phyloP scores from a whole-genome alignment of 2,329 filamentous ascomycete species.

The Fusarium sp. region DNA sequence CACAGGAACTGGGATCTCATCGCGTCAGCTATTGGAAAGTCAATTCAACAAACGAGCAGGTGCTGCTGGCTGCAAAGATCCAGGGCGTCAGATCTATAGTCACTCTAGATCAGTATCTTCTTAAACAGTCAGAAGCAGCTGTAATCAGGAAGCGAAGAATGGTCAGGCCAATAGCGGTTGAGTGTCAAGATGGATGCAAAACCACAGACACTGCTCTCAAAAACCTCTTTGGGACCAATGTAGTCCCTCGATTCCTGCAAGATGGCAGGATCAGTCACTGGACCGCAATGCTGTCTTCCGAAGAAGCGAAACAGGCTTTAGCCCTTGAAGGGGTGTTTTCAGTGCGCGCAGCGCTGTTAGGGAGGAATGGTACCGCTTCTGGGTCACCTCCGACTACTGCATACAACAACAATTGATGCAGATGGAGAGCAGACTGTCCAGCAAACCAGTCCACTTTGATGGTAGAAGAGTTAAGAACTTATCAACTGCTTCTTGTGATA shows the following conservation, averaged over 20 bases:
- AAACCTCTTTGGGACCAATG: not conserved
- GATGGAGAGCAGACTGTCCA: not conserved
- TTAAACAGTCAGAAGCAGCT: not conserved
- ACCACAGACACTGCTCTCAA: not conserved
- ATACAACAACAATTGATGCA: not conserved
- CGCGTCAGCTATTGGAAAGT: not conserved
- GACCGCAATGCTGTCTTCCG: not conserved
- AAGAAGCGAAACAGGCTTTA: not conserved
- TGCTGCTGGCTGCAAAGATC: not conserved
- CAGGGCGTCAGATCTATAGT: not conserved
- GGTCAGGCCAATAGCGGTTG: not conserved
- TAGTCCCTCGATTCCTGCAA: too few species aligned
- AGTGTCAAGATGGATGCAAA: not conserved
- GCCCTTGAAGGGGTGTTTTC: not conserved
- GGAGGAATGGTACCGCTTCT: too few species aligned
- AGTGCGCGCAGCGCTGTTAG: not conserved
- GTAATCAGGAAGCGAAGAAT: not conserved
- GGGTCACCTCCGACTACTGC: fast-evolving
- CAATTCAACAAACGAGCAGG: not conserved
- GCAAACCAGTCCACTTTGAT: not conserved
- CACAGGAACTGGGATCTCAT: not conserved
- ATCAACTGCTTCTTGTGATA: not conserved
- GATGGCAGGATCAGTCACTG: not conserved
- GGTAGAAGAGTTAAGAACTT: not conserved
- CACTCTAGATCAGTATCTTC: not conserved